Evolutionary conservation across 495 filamentous ascomycete genomes (phyloP), one percentile per base, ranked within the genome.

Genomic region (Neurospora discreta): DNA sequence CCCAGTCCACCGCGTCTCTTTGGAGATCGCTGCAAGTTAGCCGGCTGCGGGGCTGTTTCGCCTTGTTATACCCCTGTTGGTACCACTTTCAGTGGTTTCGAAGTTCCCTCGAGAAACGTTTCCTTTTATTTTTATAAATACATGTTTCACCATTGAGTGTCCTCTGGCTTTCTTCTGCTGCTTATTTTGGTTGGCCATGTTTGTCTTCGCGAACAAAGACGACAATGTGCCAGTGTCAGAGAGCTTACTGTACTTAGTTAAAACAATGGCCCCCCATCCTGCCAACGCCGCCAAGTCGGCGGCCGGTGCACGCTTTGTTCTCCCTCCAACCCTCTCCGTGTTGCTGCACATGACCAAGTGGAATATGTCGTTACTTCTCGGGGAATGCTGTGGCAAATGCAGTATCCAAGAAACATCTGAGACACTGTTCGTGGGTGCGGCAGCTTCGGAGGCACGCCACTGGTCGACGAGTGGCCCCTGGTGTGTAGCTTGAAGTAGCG

Each of bases 401-500:
- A 76, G 46, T 73, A 44, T 77, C 75, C 82, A 84, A 81, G 81
- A 80, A 82, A 81, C 78, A 76, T 77, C 78, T 80, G 84, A 83
- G 84, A 84, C 84, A 84, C 77, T 78, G 78, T 79, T 78, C 81
- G 77, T 81, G 80, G 80, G 78, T 80, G 77, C 80, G 80, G 79
- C 78, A 78, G 76, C 78, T 72, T 77, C 74, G 77, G 74, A 82
- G 80, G 75, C 78, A 82, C 80, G 77, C 75, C 70, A 83, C 76
- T 81, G 80, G 84, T 80, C 78, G 81, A 76, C 76, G 74, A 76
- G 74, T 36, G 76, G 78, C 76, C 75, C 75, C 74, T 79, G 73
- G 67, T 72, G 75, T 69, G 69, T 68, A 72, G 71, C 71, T 30
- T 73, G 73, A 33, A 52, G 82, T 80, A 82, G 80, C 82, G 80